Percentiles rank a stretch among this genome's conserved stretches.
Evolutionary conservation across 1,284 basidiomycete species (phyloP).

Genomic region (Ceratobasidium sp.): DNA sequence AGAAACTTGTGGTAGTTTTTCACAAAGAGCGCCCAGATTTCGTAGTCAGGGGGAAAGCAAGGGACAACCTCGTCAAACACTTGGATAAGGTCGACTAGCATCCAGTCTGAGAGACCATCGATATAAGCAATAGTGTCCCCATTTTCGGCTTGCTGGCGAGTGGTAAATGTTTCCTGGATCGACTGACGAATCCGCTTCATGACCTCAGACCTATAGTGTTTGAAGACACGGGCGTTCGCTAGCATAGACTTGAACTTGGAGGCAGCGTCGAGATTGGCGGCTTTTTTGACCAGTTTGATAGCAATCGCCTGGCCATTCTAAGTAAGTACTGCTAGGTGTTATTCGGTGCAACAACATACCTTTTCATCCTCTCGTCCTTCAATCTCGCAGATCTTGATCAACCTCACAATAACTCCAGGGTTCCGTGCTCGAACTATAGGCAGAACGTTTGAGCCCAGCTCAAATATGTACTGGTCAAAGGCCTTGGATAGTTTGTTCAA

Average conservation of each 20-base stretch:
- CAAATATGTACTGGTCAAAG: slow-evolving; percentile 90
- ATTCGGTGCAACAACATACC: slow-evolving; percentile 61
- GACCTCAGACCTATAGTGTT: slow-evolving; percentile 95
- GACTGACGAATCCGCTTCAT: slow-evolving; percentile 84
- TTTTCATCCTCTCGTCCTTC: slow-evolving; percentile 97
- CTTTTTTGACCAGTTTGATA: slow-evolving; percentile 93
- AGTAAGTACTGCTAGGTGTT: slow-evolving; percentile 23
- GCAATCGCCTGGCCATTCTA: slow-evolving; percentile 77
- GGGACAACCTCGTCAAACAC: slow-evolving; percentile 89
- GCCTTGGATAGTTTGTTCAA: slow-evolving; percentile 82
- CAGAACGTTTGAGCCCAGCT: slow-evolving; percentile 81
- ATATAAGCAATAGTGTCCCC: slow-evolving; percentile 81
- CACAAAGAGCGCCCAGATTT: slow-evolving; percentile 86
- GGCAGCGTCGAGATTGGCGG: slow-evolving; percentile 87
- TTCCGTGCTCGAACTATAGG: slow-evolving; percentile 85
- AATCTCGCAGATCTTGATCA: slow-evolving; percentile 94
- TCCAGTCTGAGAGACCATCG: slow-evolving; percentile 81
- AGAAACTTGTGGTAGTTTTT: slow-evolving; percentile 95
- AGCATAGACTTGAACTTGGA: slow-evolving; percentile 92
- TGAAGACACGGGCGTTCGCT: slow-evolving; percentile 93
- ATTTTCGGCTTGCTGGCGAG: slow-evolving; percentile 73
- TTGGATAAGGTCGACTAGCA: slow-evolving; percentile 94
- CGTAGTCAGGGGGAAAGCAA: slow-evolving; percentile 93
- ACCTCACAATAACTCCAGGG: slow-evolving; percentile 86
- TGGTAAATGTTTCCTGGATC: slow-evolving; percentile 80